Evolutionary conservation across 2,329 filamentous ascomycete genomes (phyloP).

Genomic region (Stagonosporopsis cucurbitacearum): DNA sequence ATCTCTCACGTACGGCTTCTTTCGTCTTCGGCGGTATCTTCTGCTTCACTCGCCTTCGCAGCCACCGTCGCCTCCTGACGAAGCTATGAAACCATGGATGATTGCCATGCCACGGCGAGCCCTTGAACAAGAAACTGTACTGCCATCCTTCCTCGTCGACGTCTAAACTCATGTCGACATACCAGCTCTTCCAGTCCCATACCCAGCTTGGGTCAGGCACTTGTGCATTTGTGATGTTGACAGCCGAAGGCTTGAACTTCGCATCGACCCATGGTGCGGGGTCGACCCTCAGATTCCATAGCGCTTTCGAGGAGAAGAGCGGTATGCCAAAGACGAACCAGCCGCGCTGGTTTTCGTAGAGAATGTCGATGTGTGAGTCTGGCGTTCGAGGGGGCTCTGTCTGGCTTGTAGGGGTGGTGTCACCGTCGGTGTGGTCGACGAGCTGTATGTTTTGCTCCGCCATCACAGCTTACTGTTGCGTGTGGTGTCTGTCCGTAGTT

Average conservation of each 20-base stretch:
- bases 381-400: constrained; percentile 28
- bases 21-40: constrained; percentile 47
- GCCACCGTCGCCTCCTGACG: constrained; percentile 88
- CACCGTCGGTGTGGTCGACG: constrained; percentile 61
- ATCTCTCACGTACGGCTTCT: constrained; percentile 38
- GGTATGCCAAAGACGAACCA: constrained; percentile 87
- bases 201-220: constrained; percentile 94
- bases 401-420: constrained; percentile 37
- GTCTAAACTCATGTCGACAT: constrained; percentile 78
- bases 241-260: constrained; percentile 61
- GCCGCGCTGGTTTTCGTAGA: constrained; percentile 96
- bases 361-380: constrained; percentile 69
- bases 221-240: constrained; percentile 84
- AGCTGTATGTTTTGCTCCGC: constrained; percentile 71
- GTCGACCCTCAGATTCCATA: constrained; percentile 77
- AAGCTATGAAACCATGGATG: constrained; percentile 94
- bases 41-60: constrained; percentile 77
- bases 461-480: constrained; percentile 22
- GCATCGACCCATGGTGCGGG: constrained; percentile 84
- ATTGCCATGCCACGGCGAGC: constrained; percentile 77
- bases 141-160: constrained; percentile 94
- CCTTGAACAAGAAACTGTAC: constrained; percentile 84
- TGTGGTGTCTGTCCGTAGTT: constrained; percentile 1
- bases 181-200: constrained; percentile 79
- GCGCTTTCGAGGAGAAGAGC: constrained; percentile 84